These are phyloP conservation scores for Ceratobasidium sp. DNA, from an alignment of 1,284 basidiomycete genomes.

Conservation along the genomic window DNA sequence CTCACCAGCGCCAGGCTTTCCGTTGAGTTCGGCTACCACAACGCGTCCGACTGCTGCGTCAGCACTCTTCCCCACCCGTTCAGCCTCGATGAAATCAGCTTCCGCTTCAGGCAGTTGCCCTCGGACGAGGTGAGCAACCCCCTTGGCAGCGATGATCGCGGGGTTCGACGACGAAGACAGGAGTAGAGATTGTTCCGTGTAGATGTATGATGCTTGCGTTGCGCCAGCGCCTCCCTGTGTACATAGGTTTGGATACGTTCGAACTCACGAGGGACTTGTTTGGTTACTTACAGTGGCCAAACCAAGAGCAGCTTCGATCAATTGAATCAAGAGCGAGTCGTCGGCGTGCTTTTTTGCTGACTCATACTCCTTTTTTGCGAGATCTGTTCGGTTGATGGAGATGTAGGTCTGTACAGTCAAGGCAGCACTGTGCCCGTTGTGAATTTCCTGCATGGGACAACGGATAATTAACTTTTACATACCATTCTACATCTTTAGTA, in stretches of 20 bases:
- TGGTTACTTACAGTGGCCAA: constrained; percentile 65
- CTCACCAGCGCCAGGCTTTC: constrained; percentile 67
- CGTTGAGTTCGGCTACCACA: constrained; percentile 70
- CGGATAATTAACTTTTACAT: constrained; percentile 48
- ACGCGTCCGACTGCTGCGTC: constrained; percentile 75
- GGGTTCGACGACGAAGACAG: constrained; percentile 77
- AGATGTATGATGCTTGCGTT: constrained; percentile 78
- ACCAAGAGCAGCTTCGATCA: constrained; percentile 87
- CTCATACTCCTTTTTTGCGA: constrained; percentile 85
- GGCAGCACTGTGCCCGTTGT: constrained; percentile 65
- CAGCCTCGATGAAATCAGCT: constrained; percentile 83
- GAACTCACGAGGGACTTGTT: neutral
- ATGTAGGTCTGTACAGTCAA: constrained; percentile 85
- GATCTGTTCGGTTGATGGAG: constrained; percentile 81
- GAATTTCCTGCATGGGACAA: constrained; percentile 29
- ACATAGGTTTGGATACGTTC: neutral
- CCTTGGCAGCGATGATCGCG: constrained; percentile 80
- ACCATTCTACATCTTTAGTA: constrained; percentile 86
- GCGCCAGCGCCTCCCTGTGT: constrained; percentile 62
- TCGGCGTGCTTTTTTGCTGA: constrained; percentile 78
- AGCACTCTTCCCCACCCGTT: constrained; percentile 60
- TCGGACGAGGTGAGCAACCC: constrained; percentile 80
- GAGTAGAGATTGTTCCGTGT: constrained; percentile 89
- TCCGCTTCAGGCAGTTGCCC: constrained; percentile 83
- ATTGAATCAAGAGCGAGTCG: constrained; percentile 87